phyloP scores from a whole-genome alignment of 1,284 basidiomycete species.

The Wallemia ichthyophaga region DNA sequence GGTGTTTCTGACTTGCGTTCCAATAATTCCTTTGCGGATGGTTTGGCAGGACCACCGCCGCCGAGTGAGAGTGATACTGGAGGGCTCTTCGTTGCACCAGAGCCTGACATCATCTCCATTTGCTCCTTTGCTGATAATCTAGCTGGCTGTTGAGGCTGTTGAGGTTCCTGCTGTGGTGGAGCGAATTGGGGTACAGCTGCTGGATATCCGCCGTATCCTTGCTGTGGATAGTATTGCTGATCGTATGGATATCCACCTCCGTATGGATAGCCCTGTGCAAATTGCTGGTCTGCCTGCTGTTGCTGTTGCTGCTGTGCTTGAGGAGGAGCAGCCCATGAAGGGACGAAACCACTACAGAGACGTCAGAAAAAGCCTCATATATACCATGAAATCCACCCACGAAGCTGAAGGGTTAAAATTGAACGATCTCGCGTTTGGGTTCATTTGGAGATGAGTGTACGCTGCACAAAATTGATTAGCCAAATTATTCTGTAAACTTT shows the following conservation, averaged over 20 bases:
- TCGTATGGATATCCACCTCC: neutral
- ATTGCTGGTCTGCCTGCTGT: neutral
- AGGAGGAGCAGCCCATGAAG: neutral
- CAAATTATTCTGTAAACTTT: too few relatives aligned
- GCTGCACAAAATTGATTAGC: too few relatives aligned
- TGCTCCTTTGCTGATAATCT: neutral
- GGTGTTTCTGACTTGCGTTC: conserved; percentile 9
- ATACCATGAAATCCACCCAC: neutral
- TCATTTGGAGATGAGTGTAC: neutral
- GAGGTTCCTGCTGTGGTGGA: neutral
- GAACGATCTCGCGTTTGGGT: neutral
- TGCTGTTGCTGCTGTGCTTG: neutral
- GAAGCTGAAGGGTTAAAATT: neutral
- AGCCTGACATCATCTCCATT: neutral
- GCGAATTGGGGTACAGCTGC: neutral
- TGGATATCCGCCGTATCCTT: neutral
- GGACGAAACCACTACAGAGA: neutral
- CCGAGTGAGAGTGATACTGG: conserved; percentile 12
- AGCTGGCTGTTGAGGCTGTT: neutral
- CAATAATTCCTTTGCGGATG: conserved; percentile 4
- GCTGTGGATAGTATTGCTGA: neutral
- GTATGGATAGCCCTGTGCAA: neutral
- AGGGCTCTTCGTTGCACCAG: neutral
- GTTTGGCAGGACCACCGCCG: conserved; percentile 3
- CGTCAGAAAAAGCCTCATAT: neutral